These are phyloP conservation scores for Deinandra increscens DNA, from an alignment of 129 eudicot species.

Conservation along the genomic window DNA sequence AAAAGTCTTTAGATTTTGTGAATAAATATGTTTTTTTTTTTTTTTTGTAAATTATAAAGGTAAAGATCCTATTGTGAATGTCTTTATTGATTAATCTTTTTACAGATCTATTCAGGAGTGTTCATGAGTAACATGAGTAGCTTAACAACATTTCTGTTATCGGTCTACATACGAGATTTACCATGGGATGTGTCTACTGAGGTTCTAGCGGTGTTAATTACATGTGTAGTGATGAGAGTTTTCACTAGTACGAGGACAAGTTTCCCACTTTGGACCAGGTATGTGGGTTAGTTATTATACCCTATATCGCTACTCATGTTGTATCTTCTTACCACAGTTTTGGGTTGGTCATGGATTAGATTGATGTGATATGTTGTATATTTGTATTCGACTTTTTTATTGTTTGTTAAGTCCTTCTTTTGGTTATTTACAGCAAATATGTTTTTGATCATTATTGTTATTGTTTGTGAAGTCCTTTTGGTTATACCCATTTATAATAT, in stretches of 20 bases:
- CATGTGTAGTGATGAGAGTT: constrained; percentile 47
- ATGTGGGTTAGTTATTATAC: constrained; percentile 47
- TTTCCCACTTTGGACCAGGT: constrained; percentile 63
- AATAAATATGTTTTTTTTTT: no score
- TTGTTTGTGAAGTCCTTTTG: no score
- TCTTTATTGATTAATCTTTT: not conserved
- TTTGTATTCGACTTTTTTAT: not conserved
- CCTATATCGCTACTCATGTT: constrained; percentile 51
- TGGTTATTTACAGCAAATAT: no score
- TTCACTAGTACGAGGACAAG: constrained; percentile 45
- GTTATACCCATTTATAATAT: no score
- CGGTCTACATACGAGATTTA: constrained; percentile 47
- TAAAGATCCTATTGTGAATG: no score
- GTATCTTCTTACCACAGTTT: constrained; percentile 45
- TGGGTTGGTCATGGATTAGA: constrained; percentile 48
- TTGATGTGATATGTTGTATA: not conserved
- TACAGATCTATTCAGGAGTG: constrained; percentile 64
- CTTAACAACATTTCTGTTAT: constrained; percentile 44
- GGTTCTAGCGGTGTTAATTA: constrained; percentile 54
- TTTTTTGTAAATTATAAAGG: no score
- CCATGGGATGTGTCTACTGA: constrained; percentile 71
- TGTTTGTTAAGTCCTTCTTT: not conserved
- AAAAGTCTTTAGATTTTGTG: no score
- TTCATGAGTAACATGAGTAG: constrained; percentile 63
- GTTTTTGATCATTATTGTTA: no score